Evolutionary conservation across 2,329 filamentous ascomycete species (phyloP), one percentile per base, ranked within the genome.

Genomic region (Nakataea oryzae): DNA sequence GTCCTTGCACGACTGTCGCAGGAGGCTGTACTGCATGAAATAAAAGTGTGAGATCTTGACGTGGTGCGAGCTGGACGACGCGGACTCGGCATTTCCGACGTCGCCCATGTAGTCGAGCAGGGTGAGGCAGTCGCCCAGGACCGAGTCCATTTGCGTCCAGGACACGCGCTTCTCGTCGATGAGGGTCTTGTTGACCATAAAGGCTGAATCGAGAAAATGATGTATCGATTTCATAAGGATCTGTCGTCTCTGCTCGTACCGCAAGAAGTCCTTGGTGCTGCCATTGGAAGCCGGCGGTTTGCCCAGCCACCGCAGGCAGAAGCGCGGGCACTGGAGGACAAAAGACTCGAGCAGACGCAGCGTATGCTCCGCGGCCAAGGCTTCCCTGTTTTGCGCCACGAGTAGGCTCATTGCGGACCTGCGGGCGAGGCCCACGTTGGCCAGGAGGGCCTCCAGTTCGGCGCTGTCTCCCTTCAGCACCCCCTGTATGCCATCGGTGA

Each of bases 11-110:
- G 75, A 73, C 59, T 81, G 82, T 17, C 78, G 74, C 64, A 84
- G 70, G 57, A 79, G 76, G 24, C 82, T 74, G 68, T 85, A 85
- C 58, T 83, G 78, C n/a, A 84, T 77, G 70, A 87, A 91, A 70
- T 90, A 90, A 3, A 89, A 78, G 67, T 88, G 87, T 0, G 88
- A 91, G 29, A 91, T 82, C 67, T 86, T 89, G 64, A 88, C 80
- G 62, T 83, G 78, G 66, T 86, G 84, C 2, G 75, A 69, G 3
- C 63, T 60, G 1, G 65, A 62, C 29, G 74, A 73, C n/a, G n/a
- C n/a, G 24, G 66, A 60, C 8, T 68, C 63, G 60, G 67, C 70
- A n/a, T 69, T 63, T 27, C 54, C 54, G n/a, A 24, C 24, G n/a
- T 80, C 74, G 6, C 79, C 78, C 57, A 86, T 74, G 60, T 78